These are phyloP conservation scores for Hortiboletus campestris DNA, from an alignment of 768 basidiomycete species.

Conservation along the genomic window DNA sequence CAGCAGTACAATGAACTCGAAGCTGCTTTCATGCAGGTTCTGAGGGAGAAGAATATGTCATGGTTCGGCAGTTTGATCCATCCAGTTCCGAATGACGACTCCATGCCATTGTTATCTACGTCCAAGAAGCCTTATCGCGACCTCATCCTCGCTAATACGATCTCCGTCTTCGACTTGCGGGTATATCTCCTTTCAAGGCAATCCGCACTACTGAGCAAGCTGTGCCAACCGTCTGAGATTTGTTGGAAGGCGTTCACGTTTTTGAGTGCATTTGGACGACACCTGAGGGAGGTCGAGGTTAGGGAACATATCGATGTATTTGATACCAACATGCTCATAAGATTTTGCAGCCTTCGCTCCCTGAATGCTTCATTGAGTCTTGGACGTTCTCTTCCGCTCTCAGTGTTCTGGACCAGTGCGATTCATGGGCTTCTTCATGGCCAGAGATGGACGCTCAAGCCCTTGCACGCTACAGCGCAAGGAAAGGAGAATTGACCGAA, in stretches of 20 bases:
- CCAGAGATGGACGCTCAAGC: conserved; percentile 45
- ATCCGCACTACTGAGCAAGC: conserved; percentile 68
- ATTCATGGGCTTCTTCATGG: conserved; percentile 59
- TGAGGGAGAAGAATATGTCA: conserved; percentile 78
- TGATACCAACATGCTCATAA: conserved; percentile 18
- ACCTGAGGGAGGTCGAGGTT: conserved; percentile 76
- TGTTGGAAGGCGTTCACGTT: conserved; percentile 71
- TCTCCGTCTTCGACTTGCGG: conserved; percentile 92
- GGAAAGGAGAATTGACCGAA: conserved; percentile 86
- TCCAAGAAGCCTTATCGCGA: conserved; percentile 85
- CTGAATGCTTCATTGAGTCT: conserved; percentile 79
- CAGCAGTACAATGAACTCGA: conserved; percentile 92
- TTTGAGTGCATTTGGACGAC: conserved; percentile 71
- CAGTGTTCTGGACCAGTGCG: conserved; percentile 77
- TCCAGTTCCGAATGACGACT: conserved; percentile 69
- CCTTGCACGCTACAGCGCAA: conserved; percentile 60
- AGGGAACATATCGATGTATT: conserved; percentile 10
- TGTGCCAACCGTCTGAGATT: conserved; percentile 68
- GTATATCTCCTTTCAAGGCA: conserved; percentile 88
- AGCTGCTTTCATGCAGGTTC: conserved; percentile 68
- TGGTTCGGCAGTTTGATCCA: conserved; percentile 91
- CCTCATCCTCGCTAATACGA: conserved; percentile 83
- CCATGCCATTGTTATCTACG: conserved; percentile 72
- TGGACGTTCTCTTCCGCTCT: conserved; percentile 93
- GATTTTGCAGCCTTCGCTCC: conserved; percentile 44